Evolutionary conservation across 768 basidiomycete species (phyloP).

Genomic region (Exsudoporus frostii): DNA sequence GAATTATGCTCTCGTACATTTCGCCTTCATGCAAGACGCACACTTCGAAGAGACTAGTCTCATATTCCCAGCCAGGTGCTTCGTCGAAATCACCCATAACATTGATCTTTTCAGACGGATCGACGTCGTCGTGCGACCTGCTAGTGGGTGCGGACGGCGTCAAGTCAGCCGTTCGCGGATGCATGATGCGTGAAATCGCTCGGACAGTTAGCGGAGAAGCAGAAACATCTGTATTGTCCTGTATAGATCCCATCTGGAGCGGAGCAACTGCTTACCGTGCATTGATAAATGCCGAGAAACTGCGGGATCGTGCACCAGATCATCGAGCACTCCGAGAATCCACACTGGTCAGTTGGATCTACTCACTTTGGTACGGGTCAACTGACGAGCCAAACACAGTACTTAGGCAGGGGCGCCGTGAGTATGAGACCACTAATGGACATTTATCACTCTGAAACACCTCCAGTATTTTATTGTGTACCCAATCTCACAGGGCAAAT

Average conservation of each 20-base stretch:
- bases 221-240: constrained; percentile 39
- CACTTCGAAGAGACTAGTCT: constrained; percentile 56
- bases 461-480: constrained; percentile 59
- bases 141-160: constrained; percentile 71
- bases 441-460: not conserved
- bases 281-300: constrained; percentile 50
- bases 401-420: constrained; percentile 51
- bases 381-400: constrained; percentile 35
- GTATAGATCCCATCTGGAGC: constrained; percentile 55
- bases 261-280: constrained; percentile 59
- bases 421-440: constrained; percentile 13
- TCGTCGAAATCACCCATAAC: constrained; percentile 31
- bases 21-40: constrained; percentile 44
- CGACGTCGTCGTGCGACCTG: constrained; percentile 57
- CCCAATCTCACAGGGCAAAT: constrained; percentile 53
- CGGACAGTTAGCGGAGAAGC: constrained; percentile 36
- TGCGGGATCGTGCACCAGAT: constrained; percentile 41
- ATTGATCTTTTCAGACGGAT: constrained; percentile 61
- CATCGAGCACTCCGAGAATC: constrained; percentile 49
- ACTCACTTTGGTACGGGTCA: not conserved
- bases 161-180: constrained; percentile 46
- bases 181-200: constrained; percentile 34
- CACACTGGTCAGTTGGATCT: constrained; percentile 39
- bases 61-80: constrained; percentile 49
- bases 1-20: constrained; percentile 48